Conservation (phyloP, 805 yeast genomes). For the Yamadazyma akitaensis region DNA sequence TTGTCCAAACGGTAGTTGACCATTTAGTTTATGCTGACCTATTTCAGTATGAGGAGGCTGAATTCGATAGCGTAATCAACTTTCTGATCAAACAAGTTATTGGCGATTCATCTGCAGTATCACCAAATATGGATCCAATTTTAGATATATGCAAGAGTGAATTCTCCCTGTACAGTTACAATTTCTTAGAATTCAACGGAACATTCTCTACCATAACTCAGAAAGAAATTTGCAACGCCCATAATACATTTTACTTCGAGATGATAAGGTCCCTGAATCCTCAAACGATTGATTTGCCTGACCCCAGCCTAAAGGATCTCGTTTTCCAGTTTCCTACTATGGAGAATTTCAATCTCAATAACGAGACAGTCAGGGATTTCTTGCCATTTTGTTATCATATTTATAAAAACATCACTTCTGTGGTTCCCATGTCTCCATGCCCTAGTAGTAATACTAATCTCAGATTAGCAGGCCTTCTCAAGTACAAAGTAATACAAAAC, state of each 20-base stretch:
- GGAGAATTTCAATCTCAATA: not conserved
- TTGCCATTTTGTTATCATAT: not conserved
- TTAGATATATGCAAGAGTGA: not conserved
- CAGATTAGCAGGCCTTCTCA: slow-evolving; percentile 7
- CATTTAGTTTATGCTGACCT: slow-evolving; percentile 30
- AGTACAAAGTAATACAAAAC: slow-evolving; percentile 5
- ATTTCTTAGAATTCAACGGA: not conserved
- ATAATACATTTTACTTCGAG: not conserved
- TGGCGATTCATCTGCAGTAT: not conserved
- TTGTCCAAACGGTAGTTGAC: slow-evolving; percentile 44
- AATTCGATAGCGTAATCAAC: not conserved
- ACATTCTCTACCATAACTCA: not conserved
- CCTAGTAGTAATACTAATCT: slow-evolving; percentile 7
- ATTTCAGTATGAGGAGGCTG: not conserved
- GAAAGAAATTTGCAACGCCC: not conserved
- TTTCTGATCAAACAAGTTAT: not conserved
- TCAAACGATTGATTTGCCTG: not conserved
- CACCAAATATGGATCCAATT: not conserved
- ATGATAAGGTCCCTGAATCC: not conserved
- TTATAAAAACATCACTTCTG: not conserved
- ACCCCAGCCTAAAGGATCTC: not conserved
- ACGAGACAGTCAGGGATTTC: slow-evolving; percentile 1
- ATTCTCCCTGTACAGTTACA: not conserved
- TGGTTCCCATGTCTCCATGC: slow-evolving; percentile 2
- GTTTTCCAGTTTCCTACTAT: not conserved